Evolutionary conservation across 1,284 basidiomycete species (phyloP), one percentile per base, ranked within the genome.

Genomic region (Pisolithus thermaeus): DNA sequence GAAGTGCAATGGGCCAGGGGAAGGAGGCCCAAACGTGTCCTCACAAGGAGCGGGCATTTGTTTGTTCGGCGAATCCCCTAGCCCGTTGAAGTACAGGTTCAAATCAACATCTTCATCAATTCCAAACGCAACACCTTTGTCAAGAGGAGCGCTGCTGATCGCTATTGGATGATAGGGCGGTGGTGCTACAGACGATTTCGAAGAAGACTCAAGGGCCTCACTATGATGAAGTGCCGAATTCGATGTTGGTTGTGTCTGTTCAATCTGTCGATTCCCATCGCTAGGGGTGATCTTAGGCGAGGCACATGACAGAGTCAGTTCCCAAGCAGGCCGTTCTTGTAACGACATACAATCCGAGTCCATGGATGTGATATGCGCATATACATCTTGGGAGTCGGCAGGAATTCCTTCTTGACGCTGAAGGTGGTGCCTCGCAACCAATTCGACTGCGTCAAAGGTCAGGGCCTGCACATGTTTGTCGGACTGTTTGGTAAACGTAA

Each of bases 31-130:
- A 53, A 39, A 42, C 1, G n/a, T 12, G 30, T 41, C 35, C 56
- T 48, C 43, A 28, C 32, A 46, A 43, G 42, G 42, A 23, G 27
- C 11, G 14, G 20, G 35, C 18, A 7, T 38, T 12, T 18, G 36
- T 27, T 58, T 65, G 25, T 44, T 44, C 9, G 60, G 64, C 28
- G 65, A 57, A 44, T 58, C 57, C 12, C 51, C 40, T 11, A 69
- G 39, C 18, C 61, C 65, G 41, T 65, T 64, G 27, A 65, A 54
- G 44, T 57, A 68, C 43, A 52, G 55, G 28, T 66, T 46, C 56
- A 69, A 67, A 23, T 65, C 63, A 9, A 50, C 49, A 14, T 56
- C 62, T 30, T 35, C 27, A 22, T 56, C 61, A 14, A 53, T 46
- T n/a, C 22, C 46, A n/a, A 55, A n/a, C 8, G 44, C 49, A 7